These are phyloP conservation scores for Chamaecyparis obtusa DNA, from an alignment of 75 land plant species.

Conservation along the genomic window DNA sequence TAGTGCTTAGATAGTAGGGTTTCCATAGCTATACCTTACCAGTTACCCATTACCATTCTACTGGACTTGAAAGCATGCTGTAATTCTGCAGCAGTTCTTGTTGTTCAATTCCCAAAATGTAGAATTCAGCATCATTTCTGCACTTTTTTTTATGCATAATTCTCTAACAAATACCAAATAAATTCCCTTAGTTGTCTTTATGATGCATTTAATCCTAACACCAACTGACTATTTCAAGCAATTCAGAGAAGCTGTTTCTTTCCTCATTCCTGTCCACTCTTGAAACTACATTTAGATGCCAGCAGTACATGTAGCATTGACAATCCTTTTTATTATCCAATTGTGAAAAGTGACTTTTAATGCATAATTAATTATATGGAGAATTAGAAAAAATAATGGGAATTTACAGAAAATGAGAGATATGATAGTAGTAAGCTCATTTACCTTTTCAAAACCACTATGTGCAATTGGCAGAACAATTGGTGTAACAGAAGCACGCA, in stretches of 20 bases:
- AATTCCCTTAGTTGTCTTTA: no score
- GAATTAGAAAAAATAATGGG: not conserved
- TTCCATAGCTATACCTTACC: not conserved
- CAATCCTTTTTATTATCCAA: not conserved
- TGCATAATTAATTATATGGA: not conserved
- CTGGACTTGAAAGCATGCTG: not conserved
- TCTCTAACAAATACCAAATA: no score
- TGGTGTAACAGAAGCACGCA: constrained; percentile 80
- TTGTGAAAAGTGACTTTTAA: not conserved
- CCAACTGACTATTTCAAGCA: no score
- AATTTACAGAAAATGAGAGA: not conserved
- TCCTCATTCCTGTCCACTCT: not conserved
- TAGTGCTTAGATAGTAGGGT: not conserved
- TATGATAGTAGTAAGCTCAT: not conserved
- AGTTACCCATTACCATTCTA: not conserved
- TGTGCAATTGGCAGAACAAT: constrained; percentile 92
- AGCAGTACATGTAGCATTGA: no score
- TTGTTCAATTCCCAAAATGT: not conserved
- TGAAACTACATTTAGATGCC: not conserved
- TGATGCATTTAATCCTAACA: no score
- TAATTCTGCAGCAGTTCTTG: not conserved
- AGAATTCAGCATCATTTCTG: no score
- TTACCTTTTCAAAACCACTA: constrained; percentile 89
- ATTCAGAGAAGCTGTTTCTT: not conserved
- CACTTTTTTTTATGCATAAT: no score